Base-by-base conservation (phyloP, 2,329 filamentous ascomycete genomes). In the Orbilia blumenaviensis region DNA sequence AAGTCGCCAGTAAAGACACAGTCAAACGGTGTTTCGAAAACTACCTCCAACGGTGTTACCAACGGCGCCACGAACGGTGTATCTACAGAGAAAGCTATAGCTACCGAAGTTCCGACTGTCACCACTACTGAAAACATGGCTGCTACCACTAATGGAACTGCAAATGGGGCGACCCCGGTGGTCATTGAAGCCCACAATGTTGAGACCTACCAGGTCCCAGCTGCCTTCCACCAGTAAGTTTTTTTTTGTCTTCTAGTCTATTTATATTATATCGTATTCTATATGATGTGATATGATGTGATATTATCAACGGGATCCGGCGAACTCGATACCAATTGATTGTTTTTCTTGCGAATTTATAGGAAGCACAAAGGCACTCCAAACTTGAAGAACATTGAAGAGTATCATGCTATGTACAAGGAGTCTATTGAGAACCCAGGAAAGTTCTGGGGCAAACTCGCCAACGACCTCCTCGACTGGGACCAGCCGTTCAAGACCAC, bases 401-500 rank as follows among this genome's bases (percentile, higher is more conserved):
- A 91, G 80, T 91, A 91, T 83, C 87, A 90, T 81, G 85, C 85
- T 81, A 83, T 91, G 71, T 91, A 91, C 86, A 86, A 90, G 82
- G 88, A 99, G 85, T 99, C 95, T 54, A 97, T 99, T 82, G 90
- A 90, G 80, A 86, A 95, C 80, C 94, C 95, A 58, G 86, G 94
- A 78, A 89, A 91, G 83, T 99, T 98, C 86, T 99, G 94, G 94
- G 93, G 87, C 77, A 88, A 87, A 79, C 87, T 91, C 83, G 95
- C 94, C 58, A 92, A 93, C 78, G 93, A 98, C 81, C 89, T 97
- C 66, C 88, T 99, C 80, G 90, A 91, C 60, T 99, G 95, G 92
- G 90, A 93, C 79, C 88, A 88, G 79, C 94, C 98, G 82, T 99
- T 99, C 84, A 86, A 96, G 83, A 98, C 94, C 10, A 93, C 96